Conservation (phyloP, 768 basidiomycete genomes). For the Leccinum subgranulosum region DNA sequence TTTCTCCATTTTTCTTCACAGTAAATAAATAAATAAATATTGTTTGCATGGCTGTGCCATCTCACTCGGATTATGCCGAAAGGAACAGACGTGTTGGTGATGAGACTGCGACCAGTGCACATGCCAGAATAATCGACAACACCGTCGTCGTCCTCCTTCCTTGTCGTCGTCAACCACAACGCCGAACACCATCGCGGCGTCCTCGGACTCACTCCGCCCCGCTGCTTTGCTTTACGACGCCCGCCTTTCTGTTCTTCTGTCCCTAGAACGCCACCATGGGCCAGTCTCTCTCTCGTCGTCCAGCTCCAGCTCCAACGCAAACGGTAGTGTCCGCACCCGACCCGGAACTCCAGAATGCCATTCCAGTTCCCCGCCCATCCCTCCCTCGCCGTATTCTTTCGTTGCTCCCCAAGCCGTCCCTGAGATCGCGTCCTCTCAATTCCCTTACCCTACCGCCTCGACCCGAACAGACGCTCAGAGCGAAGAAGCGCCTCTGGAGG, state of each 20-base stretch:
- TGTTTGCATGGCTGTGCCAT: conserved; percentile 17
- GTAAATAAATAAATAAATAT: not conserved
- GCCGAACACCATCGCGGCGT: conserved; percentile 10
- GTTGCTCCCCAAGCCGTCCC: conserved; percentile 25
- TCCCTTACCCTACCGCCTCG: conserved; percentile 19
- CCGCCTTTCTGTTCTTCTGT: not conserved
- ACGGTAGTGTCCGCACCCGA: conserved; percentile 6
- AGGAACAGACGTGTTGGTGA: conserved; percentile 19
- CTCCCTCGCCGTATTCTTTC: conserved; percentile 37
- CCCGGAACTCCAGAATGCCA: conserved; percentile 4
- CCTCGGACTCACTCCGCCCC: not conserved
- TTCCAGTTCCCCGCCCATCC: conserved; percentile 7
- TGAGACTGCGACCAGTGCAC: conserved; percentile 17
- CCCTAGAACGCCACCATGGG: conserved; percentile 22
- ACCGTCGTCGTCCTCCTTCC: not conserved
- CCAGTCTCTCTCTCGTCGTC: conserved; percentile 29
- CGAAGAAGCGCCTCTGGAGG: conserved; percentile 27
- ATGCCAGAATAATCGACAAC: conserved; percentile 25
- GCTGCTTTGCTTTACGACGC: not conserved
- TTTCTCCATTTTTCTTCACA: conserved; percentile 7
- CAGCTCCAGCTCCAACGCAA: conserved; percentile 8
- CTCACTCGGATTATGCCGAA: conserved; percentile 17
- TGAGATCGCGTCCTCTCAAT: conserved; percentile 13
- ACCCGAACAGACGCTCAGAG: conserved; percentile 27
- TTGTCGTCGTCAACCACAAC: conserved; percentile 14